Conservation (phyloP, 148 eudicot species). For the Rhododendron griersonianum region DNA sequence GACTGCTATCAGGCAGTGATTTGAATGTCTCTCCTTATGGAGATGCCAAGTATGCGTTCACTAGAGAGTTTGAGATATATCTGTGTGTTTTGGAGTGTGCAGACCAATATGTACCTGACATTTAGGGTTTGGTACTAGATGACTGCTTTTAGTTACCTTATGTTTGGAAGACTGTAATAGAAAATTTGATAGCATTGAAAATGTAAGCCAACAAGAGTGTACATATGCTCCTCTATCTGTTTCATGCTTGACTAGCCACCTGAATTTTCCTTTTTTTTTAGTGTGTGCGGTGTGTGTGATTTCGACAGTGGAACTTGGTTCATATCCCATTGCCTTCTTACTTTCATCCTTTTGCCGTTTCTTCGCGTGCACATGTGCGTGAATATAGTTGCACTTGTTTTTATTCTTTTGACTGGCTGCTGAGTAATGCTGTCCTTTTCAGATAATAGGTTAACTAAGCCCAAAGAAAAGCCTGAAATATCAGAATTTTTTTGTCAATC, state of each 20-base stretch:
- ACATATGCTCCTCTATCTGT: not conserved
- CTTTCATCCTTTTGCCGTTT: not conserved
- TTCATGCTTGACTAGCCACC: not conserved
- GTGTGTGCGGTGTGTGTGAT: not conserved
- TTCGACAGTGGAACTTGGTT: not conserved
- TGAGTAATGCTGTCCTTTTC: slow-evolving; percentile 8
- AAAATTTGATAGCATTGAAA: not conserved
- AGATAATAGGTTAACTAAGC: slow-evolving; percentile 11
- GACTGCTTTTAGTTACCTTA: not conserved
- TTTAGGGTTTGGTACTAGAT: not conserved
- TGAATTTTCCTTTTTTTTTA: not conserved
- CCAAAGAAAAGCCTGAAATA: slow-evolving; percentile 13
- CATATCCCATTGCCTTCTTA: not conserved
- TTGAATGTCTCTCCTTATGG: not conserved
- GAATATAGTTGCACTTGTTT: not conserved
- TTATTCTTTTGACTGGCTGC: slow-evolving; percentile 11
- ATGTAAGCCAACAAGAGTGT: not conserved
- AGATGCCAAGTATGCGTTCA: not conserved
- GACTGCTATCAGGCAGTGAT: not conserved
- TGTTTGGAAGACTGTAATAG: not conserved
- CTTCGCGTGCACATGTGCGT: not conserved
- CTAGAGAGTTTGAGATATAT: not conserved
- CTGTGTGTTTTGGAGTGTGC: not conserved
- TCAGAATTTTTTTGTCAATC: slow-evolving; percentile 10
- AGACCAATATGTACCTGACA: not conserved